Conservation (phyloP, 2,329 filamentous ascomycete genomes). For the Bipolaris zeicola region DNA sequence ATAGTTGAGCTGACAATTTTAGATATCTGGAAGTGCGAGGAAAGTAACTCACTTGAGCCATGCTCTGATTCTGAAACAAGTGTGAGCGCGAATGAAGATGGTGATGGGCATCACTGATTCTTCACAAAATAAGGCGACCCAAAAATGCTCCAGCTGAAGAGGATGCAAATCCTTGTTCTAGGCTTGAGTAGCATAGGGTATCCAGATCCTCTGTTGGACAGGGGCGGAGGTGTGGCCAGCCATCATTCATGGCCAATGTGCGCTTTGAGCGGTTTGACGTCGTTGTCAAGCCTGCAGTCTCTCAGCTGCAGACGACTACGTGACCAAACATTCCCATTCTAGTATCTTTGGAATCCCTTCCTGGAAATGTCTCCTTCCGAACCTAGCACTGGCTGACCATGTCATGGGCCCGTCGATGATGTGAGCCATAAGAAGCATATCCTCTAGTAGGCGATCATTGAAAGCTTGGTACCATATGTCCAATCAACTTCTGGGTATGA, state of each 20-base stretch:
- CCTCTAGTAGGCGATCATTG: constrained; percentile 25
- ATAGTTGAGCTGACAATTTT: background rate
- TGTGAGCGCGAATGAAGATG: background rate
- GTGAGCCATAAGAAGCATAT: constrained; percentile 28
- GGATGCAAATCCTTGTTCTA: constrained; percentile 2
- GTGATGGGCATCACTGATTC: background rate
- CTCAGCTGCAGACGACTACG: background rate
- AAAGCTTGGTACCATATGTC: constrained; percentile 24
- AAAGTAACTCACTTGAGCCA: background rate
- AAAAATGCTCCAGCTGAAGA: constrained; percentile 5
- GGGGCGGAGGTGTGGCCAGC: background rate
- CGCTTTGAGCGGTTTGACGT: background rate
- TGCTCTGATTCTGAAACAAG: background rate
- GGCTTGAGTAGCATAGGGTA: background rate
- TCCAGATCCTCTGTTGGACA: background rate
- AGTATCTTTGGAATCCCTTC: background rate
- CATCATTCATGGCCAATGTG: background rate
- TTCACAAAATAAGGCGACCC: background rate
- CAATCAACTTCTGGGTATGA: constrained; percentile 7
- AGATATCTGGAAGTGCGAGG: background rate
- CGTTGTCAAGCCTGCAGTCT: background rate
- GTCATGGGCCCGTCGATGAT: constrained; percentile 5
- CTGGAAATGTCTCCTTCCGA: background rate
- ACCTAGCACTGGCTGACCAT: constrained; percentile 1
- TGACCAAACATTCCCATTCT: background rate